These are phyloP conservation scores for Fusarium lyarnte DNA, from an alignment of 2,329 filamentous ascomycete species.

Conservation along the genomic window DNA sequence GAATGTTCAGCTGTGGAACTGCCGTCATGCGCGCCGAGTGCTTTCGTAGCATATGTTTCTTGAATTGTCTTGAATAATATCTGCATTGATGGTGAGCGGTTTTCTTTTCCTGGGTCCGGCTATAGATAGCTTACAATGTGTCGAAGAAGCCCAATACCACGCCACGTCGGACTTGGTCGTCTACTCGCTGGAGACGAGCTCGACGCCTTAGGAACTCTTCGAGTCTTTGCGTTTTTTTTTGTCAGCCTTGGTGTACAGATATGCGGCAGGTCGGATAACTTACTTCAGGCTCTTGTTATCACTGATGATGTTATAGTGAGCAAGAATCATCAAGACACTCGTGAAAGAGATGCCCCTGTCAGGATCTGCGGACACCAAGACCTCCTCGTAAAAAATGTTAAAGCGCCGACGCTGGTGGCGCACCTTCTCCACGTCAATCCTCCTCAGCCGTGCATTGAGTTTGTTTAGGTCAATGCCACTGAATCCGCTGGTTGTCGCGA, in stretches of 20 bases:
- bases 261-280: slow-evolving; percentile 34
- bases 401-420: slow-evolving; percentile 79
- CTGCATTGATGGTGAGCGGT: slow-evolving; percentile 48
- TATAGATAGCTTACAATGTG: slow-evolving; percentile 69
- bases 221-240: slow-evolving; percentile 61
- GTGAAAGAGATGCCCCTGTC: slow-evolving; percentile 93
- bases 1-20: slow-evolving; percentile 82
- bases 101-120: too few relatives aligned
- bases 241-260: slow-evolving; percentile 40
- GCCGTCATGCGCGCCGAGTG: slow-evolving; percentile 78
- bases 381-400: slow-evolving; percentile 97
- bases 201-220: slow-evolving; percentile 94
- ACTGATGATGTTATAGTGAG: slow-evolving; percentile 98
- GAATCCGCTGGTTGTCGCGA: slow-evolving; percentile 61
- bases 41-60: slow-evolving; percentile 77
- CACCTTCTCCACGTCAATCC: slow-evolving; percentile 80
- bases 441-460: slow-evolving; percentile 76
- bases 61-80: slow-evolving; percentile 86
- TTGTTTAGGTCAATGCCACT: slow-evolving; percentile 76
- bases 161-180: slow-evolving; percentile 91
- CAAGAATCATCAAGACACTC: slow-evolving; percentile 90
- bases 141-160: slow-evolving; percentile 96
- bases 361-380: slow-evolving; percentile 90
- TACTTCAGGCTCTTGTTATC: slow-evolving; percentile 94
- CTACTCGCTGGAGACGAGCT: slow-evolving; percentile 89